A percentile compares a stretch with the other conserved stretches of the same genome.
Evolutionary conservation across 768 basidiomycete genomes (phyloP).

Genomic region (Dioszegia crocea): DNA sequence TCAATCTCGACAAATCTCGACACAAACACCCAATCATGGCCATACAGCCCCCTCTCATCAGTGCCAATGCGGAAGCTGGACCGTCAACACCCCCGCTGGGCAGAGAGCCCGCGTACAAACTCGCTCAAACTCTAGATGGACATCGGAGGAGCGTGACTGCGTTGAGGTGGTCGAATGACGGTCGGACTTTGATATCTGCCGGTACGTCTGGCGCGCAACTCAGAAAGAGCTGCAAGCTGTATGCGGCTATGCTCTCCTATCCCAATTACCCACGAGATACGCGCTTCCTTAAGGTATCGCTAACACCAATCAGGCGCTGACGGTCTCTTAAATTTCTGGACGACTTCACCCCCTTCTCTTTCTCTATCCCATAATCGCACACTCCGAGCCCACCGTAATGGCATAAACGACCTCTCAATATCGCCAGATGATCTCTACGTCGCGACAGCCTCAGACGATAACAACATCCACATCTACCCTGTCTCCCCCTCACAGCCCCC

Average conservation of each 20-base stretch:
- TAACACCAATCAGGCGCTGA: conserved; percentile 24
- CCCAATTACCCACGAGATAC: too few relatives aligned
- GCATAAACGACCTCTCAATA: conserved; percentile 89
- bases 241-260: too few relatives aligned
- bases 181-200: conserved; percentile 72
- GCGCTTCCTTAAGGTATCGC: too few relatives aligned
- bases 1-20: not conserved
- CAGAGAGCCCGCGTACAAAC: conserved; percentile 18
- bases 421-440: conserved; percentile 74
- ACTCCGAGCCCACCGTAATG: conserved; percentile 61
- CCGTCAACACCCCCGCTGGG: conserved; percentile 17
- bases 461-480: conserved; percentile 15
- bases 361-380: conserved; percentile 10
- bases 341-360: not conserved
- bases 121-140: conserved; percentile 52
- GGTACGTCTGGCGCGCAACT: conserved; percentile 56
- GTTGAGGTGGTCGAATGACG: conserved; percentile 83
- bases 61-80: conserved; percentile 18
- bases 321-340: conserved; percentile 38
- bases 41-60: conserved; percentile 12
- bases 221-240: too few relatives aligned
- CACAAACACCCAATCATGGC: conserved; percentile 14
- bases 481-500: conserved; percentile 11
- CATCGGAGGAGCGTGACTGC: conserved; percentile 78
- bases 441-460: conserved; percentile 88